Evolutionary conservation across 768 basidiomycete genomes (phyloP).

Genomic region (Mycena floridula): DNA sequence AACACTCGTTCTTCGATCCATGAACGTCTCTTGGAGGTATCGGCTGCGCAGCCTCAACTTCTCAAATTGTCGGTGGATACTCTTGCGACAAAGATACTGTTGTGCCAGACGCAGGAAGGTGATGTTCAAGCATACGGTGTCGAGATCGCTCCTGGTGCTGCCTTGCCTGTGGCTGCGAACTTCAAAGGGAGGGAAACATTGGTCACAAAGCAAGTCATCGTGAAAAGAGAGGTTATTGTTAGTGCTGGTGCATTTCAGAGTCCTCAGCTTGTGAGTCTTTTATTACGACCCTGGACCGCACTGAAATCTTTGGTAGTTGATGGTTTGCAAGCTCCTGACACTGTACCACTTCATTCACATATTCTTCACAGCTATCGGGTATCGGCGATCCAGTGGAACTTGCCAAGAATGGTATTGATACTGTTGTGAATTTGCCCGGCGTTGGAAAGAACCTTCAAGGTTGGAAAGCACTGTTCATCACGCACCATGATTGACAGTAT

Average conservation of each 20-base stretch:
- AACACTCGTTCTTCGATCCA: conserved; percentile 4
- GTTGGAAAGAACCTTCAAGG: conserved; percentile 32
- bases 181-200: conserved; percentile 12
- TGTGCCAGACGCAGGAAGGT: conserved; percentile 13
- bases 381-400: conserved; percentile 25
- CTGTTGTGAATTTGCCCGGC: conserved; percentile 25
- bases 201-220: conserved; percentile 6
- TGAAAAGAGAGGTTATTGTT: conserved; percentile 13
- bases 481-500: background rate
- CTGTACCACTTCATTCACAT: background rate
- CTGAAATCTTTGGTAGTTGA: background rate
- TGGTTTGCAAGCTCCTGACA: background rate
- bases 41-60: conserved; percentile 4
- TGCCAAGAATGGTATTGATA: conserved; percentile 16
- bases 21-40: conserved; percentile 6
- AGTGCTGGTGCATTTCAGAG: conserved; percentile 16
- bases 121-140: conserved; percentile 11
- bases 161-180: conserved; percentile 12
- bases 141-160: too few relatives aligned
- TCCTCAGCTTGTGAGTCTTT: conserved; percentile 12
- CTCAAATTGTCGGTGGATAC: conserved; percentile 17
- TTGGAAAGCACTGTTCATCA: too few relatives aligned
- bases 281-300: background rate
- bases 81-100: conserved; percentile 14
- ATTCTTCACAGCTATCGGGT: conserved; percentile 24